Evolutionary conservation across 306 rosid genomes (phyloP).

Genomic region (Parietaria judaica): DNA sequence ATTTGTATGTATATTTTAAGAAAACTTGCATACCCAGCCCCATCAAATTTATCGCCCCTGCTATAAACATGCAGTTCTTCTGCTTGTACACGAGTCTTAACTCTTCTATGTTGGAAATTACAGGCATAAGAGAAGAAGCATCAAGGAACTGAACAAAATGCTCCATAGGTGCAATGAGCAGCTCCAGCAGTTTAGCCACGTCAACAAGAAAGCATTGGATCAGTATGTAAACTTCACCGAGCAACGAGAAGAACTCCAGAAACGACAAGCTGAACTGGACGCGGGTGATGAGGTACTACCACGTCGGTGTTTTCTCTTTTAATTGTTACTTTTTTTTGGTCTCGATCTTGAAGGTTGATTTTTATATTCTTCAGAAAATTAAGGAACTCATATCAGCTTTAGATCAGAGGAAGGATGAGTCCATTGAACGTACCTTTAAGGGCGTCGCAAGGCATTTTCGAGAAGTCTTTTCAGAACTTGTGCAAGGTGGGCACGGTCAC

Average conservation of each 20-base stretch:
- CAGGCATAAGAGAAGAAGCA: conserved; percentile 71
- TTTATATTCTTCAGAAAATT: conserved; percentile 66
- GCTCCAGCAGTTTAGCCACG: conserved; percentile 90
- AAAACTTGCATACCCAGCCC: no score
- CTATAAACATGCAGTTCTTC: no score
- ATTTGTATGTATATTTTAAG: no score
- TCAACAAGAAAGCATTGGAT: conserved; percentile 92
- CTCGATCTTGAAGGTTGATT: conserved; percentile 5
- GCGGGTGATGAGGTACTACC: conserved; percentile 81
- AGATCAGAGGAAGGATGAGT: conserved; percentile 95
- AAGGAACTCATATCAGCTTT: conserved; percentile 75
- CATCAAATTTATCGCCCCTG: no score
- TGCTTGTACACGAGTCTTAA: no score
- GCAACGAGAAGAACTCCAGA: conserved; percentile 96
- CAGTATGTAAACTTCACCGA: conserved; percentile 93
- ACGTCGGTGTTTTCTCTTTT: background rate
- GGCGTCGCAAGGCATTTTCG: conserved; percentile 98
- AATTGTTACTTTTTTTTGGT: conserved; percentile 2
- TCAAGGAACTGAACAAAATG: conserved; percentile 77
- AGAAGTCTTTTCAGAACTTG: conserved; percentile 94
- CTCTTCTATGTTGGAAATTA: conserved; percentile 20
- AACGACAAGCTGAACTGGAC: conserved; percentile 89
- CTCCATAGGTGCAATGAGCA: conserved; percentile 88
- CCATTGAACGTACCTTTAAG: conserved; percentile 93
- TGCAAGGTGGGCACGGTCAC: conserved; percentile 84